Base-by-base conservation (phyloP, 1,284 basidiomycete genomes). In the Ceratobasidium sp. region DNA sequence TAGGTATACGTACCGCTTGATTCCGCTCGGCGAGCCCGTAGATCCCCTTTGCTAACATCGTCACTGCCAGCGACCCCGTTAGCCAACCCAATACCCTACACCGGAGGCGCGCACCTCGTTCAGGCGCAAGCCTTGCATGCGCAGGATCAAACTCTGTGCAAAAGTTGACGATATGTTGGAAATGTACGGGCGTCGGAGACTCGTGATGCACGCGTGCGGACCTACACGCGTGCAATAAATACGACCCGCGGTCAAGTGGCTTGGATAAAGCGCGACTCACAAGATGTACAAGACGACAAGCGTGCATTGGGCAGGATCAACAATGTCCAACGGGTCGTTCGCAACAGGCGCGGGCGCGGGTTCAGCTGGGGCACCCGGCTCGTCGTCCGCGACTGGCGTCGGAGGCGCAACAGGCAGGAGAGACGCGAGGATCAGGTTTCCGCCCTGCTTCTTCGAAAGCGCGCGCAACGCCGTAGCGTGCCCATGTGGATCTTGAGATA, bases 241-340 rank as follows among this genome's bases (percentile, higher is more conserved):
- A 2, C 16, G 43, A 3, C 34, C 16, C 53, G 16, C 16, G 58
- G 39, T 69, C 34, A 56, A 54, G 65, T 69, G 65, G 65, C 53
- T 69, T 7, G n/a, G 9, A 29, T 5, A 27, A 31, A 24, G 19
- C 27, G 34, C 41, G 22, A 84, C 90, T 82, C 78, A 92, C 92
- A 93, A 80, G 51, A 93, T 89, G 78, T 88, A 90, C 41, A 93
- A 81, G 53, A 87, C 85, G 0, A 88, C 90, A 5, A 92, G 79
- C 0, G 90, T 90, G 79, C 91, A 86, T 48, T 79, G 79, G 41
- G 83, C 81, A 27, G 87, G 80, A 76, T 90, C 85, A 54, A 93
- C 81, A 13, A 89, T 78, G 1, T 81, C 76, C 68, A 92, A 79
- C 5, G 91, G 91, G 79, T 92, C 91, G 39, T 76, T 72, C 16